Conservation (phyloP, 768 basidiomycete species). For the Lactarius evosmus region DNA sequence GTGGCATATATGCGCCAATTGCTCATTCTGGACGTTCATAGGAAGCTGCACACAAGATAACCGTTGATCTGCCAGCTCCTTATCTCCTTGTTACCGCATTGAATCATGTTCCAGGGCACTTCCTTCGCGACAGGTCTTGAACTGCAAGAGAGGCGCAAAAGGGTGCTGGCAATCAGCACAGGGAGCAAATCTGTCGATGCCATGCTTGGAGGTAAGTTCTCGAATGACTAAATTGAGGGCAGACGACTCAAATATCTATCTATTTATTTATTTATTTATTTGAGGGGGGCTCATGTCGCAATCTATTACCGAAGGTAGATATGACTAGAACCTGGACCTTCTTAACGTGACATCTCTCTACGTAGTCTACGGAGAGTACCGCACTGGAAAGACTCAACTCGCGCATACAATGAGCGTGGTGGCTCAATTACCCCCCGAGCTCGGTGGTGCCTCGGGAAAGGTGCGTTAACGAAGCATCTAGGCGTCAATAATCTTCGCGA, state of each 20-base stretch:
- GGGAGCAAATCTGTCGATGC: constrained; percentile 90
- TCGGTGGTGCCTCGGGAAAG: constrained; percentile 90
- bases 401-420: constrained; percentile 95
- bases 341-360: constrained; percentile 4
- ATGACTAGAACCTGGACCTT: background rate
- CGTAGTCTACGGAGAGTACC: constrained; percentile 90
- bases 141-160: constrained; percentile 80
- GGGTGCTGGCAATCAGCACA: constrained; percentile 81
- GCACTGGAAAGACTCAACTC: constrained; percentile 94
- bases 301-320: constrained; percentile 83
- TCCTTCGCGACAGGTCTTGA: constrained; percentile 91
- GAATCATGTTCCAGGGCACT: constrained; percentile 57
- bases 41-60: constrained; percentile 89
- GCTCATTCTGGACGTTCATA: constrained; percentile 32
- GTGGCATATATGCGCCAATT: constrained; percentile 4
- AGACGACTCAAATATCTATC: background rate
- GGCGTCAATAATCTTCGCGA: constrained; percentile 6
- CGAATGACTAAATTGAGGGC: background rate
- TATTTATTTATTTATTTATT: no score
- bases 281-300: constrained; percentile 88
- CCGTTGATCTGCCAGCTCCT: constrained; percentile 44
- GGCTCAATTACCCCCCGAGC: constrained; percentile 81
- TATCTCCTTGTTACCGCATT: constrained; percentile 2
- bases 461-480: constrained; percentile 37
- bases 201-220: constrained; percentile 72